Evolutionary conservation across 495 filamentous ascomycete genomes (phyloP).

Genomic region (Penicillium psychrofluorescens): DNA sequence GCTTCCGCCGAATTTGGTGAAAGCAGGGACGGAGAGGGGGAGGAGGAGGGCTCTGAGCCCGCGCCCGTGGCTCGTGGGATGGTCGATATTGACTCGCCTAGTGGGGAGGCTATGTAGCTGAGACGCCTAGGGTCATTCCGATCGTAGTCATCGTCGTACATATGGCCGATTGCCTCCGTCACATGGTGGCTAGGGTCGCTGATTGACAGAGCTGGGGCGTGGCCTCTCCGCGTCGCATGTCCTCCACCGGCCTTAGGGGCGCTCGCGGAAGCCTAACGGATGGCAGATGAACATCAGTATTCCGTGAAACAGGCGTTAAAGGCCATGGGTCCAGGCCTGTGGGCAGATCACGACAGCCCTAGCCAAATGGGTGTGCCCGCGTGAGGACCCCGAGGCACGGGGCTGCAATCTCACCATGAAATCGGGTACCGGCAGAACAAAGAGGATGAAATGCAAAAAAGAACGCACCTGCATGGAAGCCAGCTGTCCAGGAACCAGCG

Average conservation of each 20-base stretch:
- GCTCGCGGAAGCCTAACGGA: constrained; percentile 42
- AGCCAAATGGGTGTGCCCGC: too few relatives aligned
- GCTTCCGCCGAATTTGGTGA: constrained; percentile 23
- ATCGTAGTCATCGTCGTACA: constrained; percentile 84
- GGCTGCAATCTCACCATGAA: not conserved
- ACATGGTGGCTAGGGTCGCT: constrained; percentile 89
- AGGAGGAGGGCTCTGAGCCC: constrained; percentile 41
- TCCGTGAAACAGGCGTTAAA: not conserved
- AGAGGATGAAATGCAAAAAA: not conserved
- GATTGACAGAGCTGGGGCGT: constrained; percentile 61
- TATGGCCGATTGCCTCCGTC: constrained; percentile 92
- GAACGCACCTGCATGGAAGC: constrained; percentile 40
- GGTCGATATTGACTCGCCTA: constrained; percentile 39
- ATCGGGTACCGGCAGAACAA: not conserved
- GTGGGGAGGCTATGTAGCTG: constrained; percentile 55
- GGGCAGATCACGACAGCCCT: too few relatives aligned
- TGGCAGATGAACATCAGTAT: constrained; percentile 5
- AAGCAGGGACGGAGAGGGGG: constrained; percentile 22
- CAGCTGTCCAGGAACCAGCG: constrained; percentile 24
- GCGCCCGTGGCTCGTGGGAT: constrained; percentile 29
- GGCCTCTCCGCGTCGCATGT: constrained; percentile 51
- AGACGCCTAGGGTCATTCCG: constrained; percentile 52
- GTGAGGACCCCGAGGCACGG: too few relatives aligned
- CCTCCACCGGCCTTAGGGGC: constrained; percentile 47
- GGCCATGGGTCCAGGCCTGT: too few relatives aligned